Evolutionary conservation across 2,329 filamentous ascomycete genomes (phyloP), one percentile per base, ranked within the genome.

Genomic region (Ophiosphaerella korrae): DNA sequence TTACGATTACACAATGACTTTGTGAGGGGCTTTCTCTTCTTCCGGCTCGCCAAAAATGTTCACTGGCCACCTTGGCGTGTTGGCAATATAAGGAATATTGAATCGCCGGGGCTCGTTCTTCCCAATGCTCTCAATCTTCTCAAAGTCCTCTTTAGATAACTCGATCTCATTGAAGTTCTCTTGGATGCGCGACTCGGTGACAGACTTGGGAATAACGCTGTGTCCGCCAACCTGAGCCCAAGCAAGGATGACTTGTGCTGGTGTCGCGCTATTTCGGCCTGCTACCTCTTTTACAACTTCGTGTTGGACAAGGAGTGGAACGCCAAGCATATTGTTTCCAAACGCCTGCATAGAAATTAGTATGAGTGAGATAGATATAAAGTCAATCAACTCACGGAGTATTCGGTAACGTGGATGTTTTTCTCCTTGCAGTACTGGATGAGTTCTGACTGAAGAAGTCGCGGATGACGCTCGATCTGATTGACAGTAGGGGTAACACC

Each of bases 161-260:
- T 69, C 66, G 21, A 68, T 55, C 52, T 68, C 66, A 57, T 68
- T 59, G 57, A 70, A 70, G 56, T 70, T 70, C 42, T 65, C 64
- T 24, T 58, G 55, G 43, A 70, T 70, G 41, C 67, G 65, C 16
- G 59, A 62, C 11, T 64, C 51, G 2, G 64, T 70, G 11, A 70
- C 65, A 5, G 65, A 68, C 62, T 70, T 70, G 47, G 67, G 67
- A 33, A 70, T 70, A 44, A 70, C 66, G 14, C 55, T 62, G 53
- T 66, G 60, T 11, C 67, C 67, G 16, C 64, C 63, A 81, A 95
- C 90, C 14, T 90, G 95, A 29, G 90, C 84, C 92, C 92, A 96
- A 67, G 90, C 83, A 64, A 96, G 82, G 56, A 96, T 82, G 38
- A 96, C 81, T 80, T 96, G 90, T 16, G 89, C 88, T 9, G 90